Base-by-base conservation (phyloP, 2,329 filamentous ascomycete species). In the Xylaria digitata region DNA sequence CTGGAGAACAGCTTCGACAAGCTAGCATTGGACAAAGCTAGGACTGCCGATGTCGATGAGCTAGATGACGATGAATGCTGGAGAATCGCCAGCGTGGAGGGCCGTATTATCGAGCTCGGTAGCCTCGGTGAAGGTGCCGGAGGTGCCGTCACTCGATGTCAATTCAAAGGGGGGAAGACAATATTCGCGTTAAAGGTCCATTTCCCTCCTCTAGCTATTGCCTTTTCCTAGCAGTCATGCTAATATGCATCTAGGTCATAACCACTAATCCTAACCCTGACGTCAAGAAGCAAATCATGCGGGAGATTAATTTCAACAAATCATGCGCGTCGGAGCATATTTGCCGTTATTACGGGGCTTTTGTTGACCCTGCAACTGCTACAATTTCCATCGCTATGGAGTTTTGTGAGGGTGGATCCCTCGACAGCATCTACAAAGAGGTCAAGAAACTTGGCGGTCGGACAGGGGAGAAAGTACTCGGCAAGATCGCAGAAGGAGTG, bases 381-480 rank as follows among this genome's bases (percentile, higher is more conserved):
- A 98, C 95, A 54, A 98, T 99, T 72, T 97, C 93, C 54, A 99
- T 99, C 76, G 94, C 94, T 64, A 99, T 99, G 96, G 96, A 99
- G 78, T 98, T 97, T 75, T 99, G 96, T 78, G 96, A 98, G 80
- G 96, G 96, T 65, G 96, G 96, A 60, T 97, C 93, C 53, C 86
- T 99, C 21, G 94, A 99, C 82, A 96, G 93, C 77, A 96, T 99
- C 71, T 99, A 99, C 83, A 93, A 93, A 72, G 96, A 99, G 81
- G 94, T 99, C 42, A 97, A 97, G 83, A 93, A 96, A 73, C 87
- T 98, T 1, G 95, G 95, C 48, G 96, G 96, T 11, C 89, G 96
- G 56, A 98, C 95, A 0, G 96, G 96, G 72, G 96, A 99, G 79
- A 99, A 98, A 78, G 96, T 99, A 1, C 85, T 99, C 3, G 96